A percentile compares a stretch with the other conserved stretches of the same genome.
phyloP scores from a whole-genome alignment of 208 protist species.

The Trypanosoma avium region DNA sequence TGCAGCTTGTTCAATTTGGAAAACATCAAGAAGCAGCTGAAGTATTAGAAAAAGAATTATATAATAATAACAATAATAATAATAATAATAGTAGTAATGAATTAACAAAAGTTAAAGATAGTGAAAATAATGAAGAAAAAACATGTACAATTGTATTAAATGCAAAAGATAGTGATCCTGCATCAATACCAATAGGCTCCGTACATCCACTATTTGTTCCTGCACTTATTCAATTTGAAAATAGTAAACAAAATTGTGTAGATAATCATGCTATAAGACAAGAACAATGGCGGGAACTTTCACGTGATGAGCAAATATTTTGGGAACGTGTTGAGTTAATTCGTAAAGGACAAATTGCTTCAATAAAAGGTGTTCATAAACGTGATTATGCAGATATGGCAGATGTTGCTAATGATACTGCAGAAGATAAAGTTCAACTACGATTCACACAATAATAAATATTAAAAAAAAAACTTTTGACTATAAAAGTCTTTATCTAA shows the following conservation, averaged over 20 bases:
- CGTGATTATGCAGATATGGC: conserved; percentile 63
- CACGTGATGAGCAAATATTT: conserved; percentile 74
- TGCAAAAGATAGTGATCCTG: conserved; percentile 43
- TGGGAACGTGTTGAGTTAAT: conserved; percentile 90
- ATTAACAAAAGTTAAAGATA: not conserved
- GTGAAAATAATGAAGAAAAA: not conserved
- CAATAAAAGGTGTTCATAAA: conserved; percentile 59
- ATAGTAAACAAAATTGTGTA: conserved; percentile 26
- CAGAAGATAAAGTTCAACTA: conserved; percentile 82
- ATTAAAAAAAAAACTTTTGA: not conserved
- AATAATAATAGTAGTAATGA: not conserved
- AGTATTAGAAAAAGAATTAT: not conserved
- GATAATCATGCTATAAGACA: conserved; percentile 38
- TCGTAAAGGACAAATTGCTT: conserved; percentile 65
- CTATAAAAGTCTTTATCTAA: not conserved
- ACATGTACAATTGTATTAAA: conserved; percentile 35
- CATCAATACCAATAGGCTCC: conserved; percentile 66
- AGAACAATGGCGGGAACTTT: conserved; percentile 77
- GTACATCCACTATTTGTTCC: conserved; percentile 69
- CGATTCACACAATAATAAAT: conserved; percentile 65
- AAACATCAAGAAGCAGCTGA: conserved; percentile 16
- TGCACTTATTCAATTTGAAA: conserved; percentile 72
- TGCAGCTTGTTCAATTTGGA: conserved; percentile 77
- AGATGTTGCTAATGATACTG: conserved; percentile 42
- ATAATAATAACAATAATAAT: not conserved